phyloP scores from a whole-genome alignment of 225 moss, liverwort and hornwort genomes.

The Asterella californica region DNA sequence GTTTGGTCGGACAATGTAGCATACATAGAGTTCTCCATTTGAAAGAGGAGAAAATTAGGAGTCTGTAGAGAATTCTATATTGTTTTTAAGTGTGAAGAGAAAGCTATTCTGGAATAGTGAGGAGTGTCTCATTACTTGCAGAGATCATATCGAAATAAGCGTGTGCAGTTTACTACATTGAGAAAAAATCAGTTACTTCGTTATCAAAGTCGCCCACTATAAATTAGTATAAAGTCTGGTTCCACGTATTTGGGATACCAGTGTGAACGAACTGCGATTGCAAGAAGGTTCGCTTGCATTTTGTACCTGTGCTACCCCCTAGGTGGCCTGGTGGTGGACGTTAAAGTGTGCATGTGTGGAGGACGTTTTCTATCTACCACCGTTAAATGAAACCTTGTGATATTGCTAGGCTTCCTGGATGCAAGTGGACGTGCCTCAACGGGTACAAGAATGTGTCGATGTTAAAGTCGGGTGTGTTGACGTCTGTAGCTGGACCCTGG shows the following conservation, averaged over 20 bases:
- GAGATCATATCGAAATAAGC: neutral
- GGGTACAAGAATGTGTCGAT: neutral
- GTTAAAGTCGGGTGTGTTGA: neutral
- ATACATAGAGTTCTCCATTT: slow-evolving; percentile 22
- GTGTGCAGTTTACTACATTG: neutral
- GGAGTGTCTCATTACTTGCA: neutral
- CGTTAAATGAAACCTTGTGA: no score
- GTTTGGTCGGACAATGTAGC: slow-evolving; percentile 33
- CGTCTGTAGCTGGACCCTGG: no score
- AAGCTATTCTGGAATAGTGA: slow-evolving; percentile 1
- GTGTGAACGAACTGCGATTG: neutral
- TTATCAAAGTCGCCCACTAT: neutral
- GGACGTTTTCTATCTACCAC: no score
- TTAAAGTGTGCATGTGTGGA: neutral
- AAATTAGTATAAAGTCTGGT: slow-evolving; percentile 1
- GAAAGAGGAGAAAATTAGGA: slow-evolving; percentile 10
- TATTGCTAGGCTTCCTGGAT: neutral
- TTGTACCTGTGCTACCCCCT: neutral
- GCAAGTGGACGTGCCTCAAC: neutral
- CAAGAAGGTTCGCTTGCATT: neutral
- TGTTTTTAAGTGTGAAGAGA: slow-evolving; percentile 17
- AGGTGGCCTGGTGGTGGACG: neutral
- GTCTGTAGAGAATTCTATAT: slow-evolving; percentile 12
- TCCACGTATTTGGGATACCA: neutral
- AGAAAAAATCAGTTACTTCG: neutral